Evolutionary conservation across 441 rosid genomes (phyloP), one percentile per base, ranked within the genome.

Genomic region (Erodium chrysanthum): DNA sequence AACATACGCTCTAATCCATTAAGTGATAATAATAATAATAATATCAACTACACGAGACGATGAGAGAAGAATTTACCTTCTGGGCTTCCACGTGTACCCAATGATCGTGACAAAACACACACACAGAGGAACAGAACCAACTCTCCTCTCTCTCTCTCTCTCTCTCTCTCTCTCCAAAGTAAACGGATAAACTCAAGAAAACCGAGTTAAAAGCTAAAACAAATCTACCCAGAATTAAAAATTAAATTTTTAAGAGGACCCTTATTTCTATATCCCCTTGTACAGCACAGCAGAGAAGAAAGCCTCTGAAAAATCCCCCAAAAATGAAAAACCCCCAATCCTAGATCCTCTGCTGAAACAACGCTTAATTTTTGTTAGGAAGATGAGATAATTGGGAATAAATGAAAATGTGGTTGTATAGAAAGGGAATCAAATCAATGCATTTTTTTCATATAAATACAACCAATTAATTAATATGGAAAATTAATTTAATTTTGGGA

Each of bases 1-100:
- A 35, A 35, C 40, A 35, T 35, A 35, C 40, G 40, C 40, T 35
- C 40, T 35, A 35, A 35, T 35, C 40, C 40, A 35, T 35, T 35
- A 29, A 35, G 9, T 35, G 40, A 35, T 35, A 35, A 35, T 7
- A 35, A 35, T 7, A 35, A 35, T 31, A 31, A 2, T 31, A 73
- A 69, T 46, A 18, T 71, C 65, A 44, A 66, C 59, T 5, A 50
- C 58, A 37, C 67, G 46, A 76, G 74, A 74, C 75, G 75, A 70
- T 64, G 75, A 71, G 73, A 71, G 69, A 70, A 60, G 66, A 75
- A 74, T 82, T 25, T 76, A 79, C 83, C 86, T 66, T 81, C 81
- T 67, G 84, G 80, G 77, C 64, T 78, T 78, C 81, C 87, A 86
- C 86, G 86, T 82, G 84, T 80, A 73, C 69, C 78, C 73, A 75